Conservation (phyloP, 2,329 filamentous ascomycete species). For the Microcyclospora pomicola region DNA sequence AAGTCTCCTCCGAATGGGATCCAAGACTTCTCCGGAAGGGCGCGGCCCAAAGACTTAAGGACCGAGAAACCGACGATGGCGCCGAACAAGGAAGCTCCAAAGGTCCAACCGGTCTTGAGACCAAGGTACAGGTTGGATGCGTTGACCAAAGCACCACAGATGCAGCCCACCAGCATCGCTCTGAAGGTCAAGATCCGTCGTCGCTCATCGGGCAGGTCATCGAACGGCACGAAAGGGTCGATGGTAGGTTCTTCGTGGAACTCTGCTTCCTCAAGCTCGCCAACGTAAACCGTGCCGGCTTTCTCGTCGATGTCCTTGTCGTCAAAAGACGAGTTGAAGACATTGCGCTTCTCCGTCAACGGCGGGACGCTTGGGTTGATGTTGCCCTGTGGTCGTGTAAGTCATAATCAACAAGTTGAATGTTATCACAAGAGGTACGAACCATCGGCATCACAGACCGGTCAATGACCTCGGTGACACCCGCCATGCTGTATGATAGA, state of each 20-base stretch:
- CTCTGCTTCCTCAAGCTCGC: constrained; percentile 16
- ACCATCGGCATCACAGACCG: constrained; percentile 21
- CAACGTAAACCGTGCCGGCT: constrained; percentile 12
- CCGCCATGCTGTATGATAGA: constrained; percentile 9
- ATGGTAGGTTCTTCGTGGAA: constrained; percentile 17
- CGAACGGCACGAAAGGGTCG: constrained; percentile 30
- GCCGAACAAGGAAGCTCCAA: constrained; percentile 24
- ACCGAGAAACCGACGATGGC: constrained; percentile 48
- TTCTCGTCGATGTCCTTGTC: constrained; percentile 19
- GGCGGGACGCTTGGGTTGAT: constrained; percentile 20
- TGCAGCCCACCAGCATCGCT: constrained; percentile 41
- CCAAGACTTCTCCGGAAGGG: constrained; percentile 35
- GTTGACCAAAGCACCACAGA: constrained; percentile 46
- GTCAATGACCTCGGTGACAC: constrained; percentile 21
- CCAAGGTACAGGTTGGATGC: constrained; percentile 50
- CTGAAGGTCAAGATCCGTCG: constrained; percentile 40
- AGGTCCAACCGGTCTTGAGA: constrained; percentile 34
- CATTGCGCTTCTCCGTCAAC: constrained; percentile 24
- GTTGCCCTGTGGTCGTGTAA: constrained; percentile 8
- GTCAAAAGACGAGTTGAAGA: constrained; percentile 15
- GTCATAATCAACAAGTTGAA: not conserved
- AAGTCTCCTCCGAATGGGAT: constrained; percentile 39
- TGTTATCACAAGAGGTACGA: constrained; percentile 1
- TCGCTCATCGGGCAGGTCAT: constrained; percentile 31
- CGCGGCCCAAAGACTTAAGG: constrained; percentile 40